These are phyloP conservation scores for Trichoderma aggressivum DNA, from an alignment of 2,329 filamentous ascomycete species.

Conservation along the genomic window DNA sequence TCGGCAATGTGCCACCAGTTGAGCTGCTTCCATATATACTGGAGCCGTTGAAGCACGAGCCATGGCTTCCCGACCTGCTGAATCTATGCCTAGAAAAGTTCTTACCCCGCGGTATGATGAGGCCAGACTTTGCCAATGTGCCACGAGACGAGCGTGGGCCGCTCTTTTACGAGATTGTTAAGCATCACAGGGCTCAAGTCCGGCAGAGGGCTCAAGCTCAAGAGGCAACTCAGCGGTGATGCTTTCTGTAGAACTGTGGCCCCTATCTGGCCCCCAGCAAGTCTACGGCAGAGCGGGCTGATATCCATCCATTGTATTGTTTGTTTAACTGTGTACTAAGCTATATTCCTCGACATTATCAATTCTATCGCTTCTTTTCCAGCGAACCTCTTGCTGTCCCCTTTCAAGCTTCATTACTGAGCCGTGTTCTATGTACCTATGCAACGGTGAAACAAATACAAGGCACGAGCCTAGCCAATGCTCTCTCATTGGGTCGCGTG, in stretches of 20 bases:
- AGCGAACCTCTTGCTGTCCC: neutral
- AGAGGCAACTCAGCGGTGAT: neutral
- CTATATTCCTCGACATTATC: constrained; percentile 13
- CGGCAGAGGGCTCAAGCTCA: neutral
- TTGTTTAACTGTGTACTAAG: constrained; percentile 13
- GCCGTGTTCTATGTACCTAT: neutral
- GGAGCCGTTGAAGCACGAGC: neutral
- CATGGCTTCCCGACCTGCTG: neutral
- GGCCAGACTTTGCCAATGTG: constrained; percentile 8
- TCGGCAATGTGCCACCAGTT: neutral
- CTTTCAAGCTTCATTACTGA: neutral
- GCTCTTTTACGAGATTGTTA: neutral
- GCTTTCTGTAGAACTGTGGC: neutral
- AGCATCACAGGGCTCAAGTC: neutral
- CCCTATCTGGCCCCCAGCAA: neutral
- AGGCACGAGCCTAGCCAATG: neutral
- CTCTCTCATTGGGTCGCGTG: neutral
- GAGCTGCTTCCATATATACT: neutral
- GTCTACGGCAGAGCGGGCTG: neutral
- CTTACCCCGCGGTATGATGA: neutral
- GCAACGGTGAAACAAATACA: neutral
- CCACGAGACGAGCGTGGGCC: neutral
- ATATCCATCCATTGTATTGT: neutral
- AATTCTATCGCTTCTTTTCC: constrained; percentile 3
- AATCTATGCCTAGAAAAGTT: neutral